Conservation (phyloP, 202 grass and related monocot species). For the Setaria italica region DNA sequence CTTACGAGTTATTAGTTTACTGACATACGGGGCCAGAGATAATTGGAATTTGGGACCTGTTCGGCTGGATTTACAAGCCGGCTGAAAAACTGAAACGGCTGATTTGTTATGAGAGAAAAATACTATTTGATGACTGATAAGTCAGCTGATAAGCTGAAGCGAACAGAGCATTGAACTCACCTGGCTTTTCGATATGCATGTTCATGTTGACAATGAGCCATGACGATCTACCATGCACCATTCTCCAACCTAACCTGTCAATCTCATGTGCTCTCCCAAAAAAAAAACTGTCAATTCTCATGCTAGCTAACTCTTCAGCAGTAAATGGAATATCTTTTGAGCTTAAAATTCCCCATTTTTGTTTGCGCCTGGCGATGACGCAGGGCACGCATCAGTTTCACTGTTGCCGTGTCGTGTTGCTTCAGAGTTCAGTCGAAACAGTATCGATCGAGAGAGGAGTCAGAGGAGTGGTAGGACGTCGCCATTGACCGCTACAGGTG, state of each 20-base stretch:
- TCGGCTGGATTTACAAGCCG: no score
- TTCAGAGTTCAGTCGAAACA: not conserved
- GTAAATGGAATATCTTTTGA: not conserved
- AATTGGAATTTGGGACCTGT: no score
- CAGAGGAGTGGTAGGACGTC: not conserved
- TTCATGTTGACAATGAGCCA: not conserved
- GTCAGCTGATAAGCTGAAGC: no score
- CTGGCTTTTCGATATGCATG: not conserved
- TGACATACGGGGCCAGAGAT: no score
- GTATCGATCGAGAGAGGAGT: not conserved
- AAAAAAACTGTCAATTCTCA: no score
- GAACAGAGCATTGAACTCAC: no score
- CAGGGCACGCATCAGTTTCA: not conserved
- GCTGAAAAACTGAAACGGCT: no score
- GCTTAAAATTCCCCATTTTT: not conserved
- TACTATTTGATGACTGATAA: no score
- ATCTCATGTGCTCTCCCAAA: not conserved
- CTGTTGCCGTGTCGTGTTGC: not conserved
- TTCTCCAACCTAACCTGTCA: not conserved
- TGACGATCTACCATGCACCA: not conserved
- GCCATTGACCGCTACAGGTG: conserved; percentile 28
- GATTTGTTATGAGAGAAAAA: no score
- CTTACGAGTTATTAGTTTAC: no score
- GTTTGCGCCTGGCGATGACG: not conserved
- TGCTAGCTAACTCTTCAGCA: no score